Percentiles rank a stretch among this genome's conserved stretches.
These are phyloP conservation scores for Aspergillus arachidicola DNA, from an alignment of 2,329 filamentous ascomycete genomes.

Conservation along the genomic window DNA sequence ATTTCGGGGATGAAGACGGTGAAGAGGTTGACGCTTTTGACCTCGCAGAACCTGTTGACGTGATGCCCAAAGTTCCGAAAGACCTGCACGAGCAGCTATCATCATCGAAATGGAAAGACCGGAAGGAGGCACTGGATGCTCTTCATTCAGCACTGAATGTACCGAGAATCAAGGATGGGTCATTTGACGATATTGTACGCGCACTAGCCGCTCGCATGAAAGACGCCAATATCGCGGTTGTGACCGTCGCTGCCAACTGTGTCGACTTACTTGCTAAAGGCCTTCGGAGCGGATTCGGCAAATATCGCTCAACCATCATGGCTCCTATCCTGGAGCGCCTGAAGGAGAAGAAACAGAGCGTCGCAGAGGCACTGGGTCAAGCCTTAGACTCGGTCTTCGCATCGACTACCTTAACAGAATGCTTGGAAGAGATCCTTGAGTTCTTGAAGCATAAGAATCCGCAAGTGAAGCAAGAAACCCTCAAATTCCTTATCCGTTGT, in stretches of 20 bases:
- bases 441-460: constrained; percentile 94
- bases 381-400: constrained; percentile 75
- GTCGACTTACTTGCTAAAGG: constrained; percentile 88
- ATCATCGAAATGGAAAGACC: constrained; percentile 97
- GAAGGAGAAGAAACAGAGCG: constrained; percentile 93
- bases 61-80: constrained; percentile 76
- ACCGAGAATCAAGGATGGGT: constrained; percentile 86
- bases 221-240: constrained; percentile 94
- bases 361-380: constrained; percentile 82
- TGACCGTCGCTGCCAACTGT: constrained; percentile 89
- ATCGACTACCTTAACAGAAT: constrained; percentile 75
- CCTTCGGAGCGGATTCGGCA: constrained; percentile 74
- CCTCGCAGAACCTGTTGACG: constrained; percentile 83
- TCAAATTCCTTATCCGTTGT: constrained; percentile 89
- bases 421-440: constrained; percentile 84
- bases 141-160: constrained; percentile 77
- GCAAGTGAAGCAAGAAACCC: constrained; percentile 92
- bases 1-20: constrained; percentile 58
- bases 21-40: constrained; percentile 80
- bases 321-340: constrained; percentile 89
- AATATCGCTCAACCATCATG: constrained; percentile 79
- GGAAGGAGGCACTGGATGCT: constrained; percentile 89
- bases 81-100: constrained; percentile 81
- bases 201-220: constrained; percentile 96
- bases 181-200: constrained; percentile 81